Evolutionary conservation across 177 flowering plant genomes (phyloP).

Genomic region (Vitis hybrid): DNA sequence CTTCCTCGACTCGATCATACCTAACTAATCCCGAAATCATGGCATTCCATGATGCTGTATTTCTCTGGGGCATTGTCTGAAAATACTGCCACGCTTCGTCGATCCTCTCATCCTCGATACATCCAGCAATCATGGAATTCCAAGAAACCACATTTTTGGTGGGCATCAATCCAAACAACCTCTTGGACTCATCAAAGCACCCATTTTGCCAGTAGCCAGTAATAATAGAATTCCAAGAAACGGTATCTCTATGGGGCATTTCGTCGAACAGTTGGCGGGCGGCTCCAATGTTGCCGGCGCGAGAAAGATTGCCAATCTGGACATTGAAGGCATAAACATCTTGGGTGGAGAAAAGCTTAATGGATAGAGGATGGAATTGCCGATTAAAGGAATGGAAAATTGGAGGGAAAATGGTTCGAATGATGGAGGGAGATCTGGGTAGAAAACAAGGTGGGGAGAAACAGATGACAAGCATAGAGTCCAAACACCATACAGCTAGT

Average conservation of each 20-base stretch:
- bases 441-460: neutral
- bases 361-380: neutral
- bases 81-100: slow-evolving; percentile 45
- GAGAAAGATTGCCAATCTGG: slow-evolving; percentile 21
- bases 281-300: slow-evolving; percentile 27
- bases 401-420: neutral
- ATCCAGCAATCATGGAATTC: slow-evolving; percentile 54
- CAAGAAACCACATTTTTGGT: slow-evolving; percentile 44
- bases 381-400: neutral
- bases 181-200: slow-evolving; percentile 29
- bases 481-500: neutral
- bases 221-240: slow-evolving; percentile 47
- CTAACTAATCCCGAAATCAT: slow-evolving; percentile 45
- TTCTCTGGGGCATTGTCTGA: slow-evolving; percentile 33
- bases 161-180: slow-evolving; percentile 39
- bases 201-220: slow-evolving; percentile 54
- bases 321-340: slow-evolving; percentile 31
- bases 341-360: slow-evolving; percentile 17
- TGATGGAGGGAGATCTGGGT: neutral
- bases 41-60: slow-evolving; percentile 40
- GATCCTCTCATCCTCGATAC: slow-evolving; percentile 33
- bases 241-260: slow-evolving; percentile 37
- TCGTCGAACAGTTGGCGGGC: slow-evolving; percentile 46
- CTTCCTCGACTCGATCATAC: slow-evolving; percentile 30
- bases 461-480: neutral